Evolutionary conservation across 1,284 basidiomycete genomes (phyloP).

Genomic region (Rhodotorula glutinis): DNA sequence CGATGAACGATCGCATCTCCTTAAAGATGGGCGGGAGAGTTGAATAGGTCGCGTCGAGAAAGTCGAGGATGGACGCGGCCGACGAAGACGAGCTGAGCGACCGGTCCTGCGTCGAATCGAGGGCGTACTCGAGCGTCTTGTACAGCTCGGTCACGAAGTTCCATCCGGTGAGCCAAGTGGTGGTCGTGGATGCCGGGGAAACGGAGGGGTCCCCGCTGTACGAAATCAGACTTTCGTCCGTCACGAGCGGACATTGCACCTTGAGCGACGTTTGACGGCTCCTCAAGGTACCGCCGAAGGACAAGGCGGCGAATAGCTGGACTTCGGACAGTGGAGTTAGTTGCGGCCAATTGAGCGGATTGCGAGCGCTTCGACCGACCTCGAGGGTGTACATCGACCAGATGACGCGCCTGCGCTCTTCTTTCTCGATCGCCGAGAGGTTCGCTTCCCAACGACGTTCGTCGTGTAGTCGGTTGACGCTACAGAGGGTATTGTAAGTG

Average conservation of each 20-base stretch:
- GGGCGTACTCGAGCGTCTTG: constrained; percentile 3
- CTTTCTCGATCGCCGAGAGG: not conserved
- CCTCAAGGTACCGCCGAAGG: too few species aligned
- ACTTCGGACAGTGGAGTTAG: too few species aligned
- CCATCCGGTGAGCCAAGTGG: constrained; percentile 2
- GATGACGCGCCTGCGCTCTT: constrained; percentile 3
- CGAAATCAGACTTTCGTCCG: too few species aligned
- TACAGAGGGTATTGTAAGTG: not conserved
- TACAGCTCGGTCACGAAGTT: constrained; percentile 8
- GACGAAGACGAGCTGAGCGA: not conserved
- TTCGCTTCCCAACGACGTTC: not conserved
- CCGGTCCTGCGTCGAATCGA: not conserved
- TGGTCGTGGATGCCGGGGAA: not conserved
- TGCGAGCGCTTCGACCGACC: not conserved
- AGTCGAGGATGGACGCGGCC: constrained; percentile 1
- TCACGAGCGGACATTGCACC: too few species aligned
- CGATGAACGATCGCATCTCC: not conserved
- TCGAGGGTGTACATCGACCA: constrained; percentile 10
- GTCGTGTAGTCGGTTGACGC: constrained; percentile 6
- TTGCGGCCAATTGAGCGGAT: not conserved
- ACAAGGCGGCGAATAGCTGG: too few species aligned
- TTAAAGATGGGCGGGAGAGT: not conserved
- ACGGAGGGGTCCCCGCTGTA: not conserved
- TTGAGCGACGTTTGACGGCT: too few species aligned
- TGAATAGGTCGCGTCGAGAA: constrained; percentile 1